A percentile compares a stretch with the other conserved stretches of the same genome.
These are phyloP conservation scores for Coemansia sp. DNA, from an alignment of 192 early-diverging fungal genomes.

Conservation along the genomic window DNA sequence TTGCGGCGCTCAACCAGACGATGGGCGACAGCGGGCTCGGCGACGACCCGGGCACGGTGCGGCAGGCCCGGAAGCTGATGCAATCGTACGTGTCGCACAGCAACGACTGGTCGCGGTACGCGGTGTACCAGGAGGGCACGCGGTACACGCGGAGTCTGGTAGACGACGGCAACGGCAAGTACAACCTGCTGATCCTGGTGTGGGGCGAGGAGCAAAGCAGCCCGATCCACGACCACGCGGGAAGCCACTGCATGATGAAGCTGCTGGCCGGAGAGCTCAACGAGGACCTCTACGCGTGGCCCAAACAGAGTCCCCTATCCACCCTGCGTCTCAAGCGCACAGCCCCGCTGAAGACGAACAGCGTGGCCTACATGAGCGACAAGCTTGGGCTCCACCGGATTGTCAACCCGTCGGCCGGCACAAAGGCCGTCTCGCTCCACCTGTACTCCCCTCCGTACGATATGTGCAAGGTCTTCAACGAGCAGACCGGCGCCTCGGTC, in stretches of 20 bases:
- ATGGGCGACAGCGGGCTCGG: conserved; percentile 45
- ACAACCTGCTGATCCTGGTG: conserved; percentile 88
- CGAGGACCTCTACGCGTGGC: conserved; percentile 81
- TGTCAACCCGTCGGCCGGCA: conserved; percentile 59
- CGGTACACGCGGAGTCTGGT: conserved; percentile 87
- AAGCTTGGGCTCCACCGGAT: conserved; percentile 87
- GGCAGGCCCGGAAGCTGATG: conserved; percentile 59
- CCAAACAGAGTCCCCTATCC: conserved; percentile 40
- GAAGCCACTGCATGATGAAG: conserved; percentile 92
- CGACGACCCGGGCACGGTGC: conserved; percentile 28
- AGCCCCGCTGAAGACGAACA: conserved; percentile 53
- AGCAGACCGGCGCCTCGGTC: conserved; percentile 60
- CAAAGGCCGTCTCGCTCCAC: conserved; percentile 80
- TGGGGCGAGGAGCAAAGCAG: conserved; percentile 77
- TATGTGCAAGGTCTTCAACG: conserved; percentile 82
- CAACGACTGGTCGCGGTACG: conserved; percentile 75
- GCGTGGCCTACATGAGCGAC: conserved; percentile 89
- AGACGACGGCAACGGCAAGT: conserved; percentile 88
- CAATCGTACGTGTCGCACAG: conserved; percentile 64
- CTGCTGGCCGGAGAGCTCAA: conserved; percentile 77
- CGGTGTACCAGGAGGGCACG: conserved; percentile 67
- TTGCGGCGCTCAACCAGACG: conserved; percentile 27
- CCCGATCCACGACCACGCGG: conserved; percentile 89
- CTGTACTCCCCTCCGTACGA: conserved; percentile 88
- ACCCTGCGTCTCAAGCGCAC: conserved; percentile 52